Evolutionary conservation across 148 eudicot species (phyloP).

Genomic region (Linanthus parryae): DNA sequence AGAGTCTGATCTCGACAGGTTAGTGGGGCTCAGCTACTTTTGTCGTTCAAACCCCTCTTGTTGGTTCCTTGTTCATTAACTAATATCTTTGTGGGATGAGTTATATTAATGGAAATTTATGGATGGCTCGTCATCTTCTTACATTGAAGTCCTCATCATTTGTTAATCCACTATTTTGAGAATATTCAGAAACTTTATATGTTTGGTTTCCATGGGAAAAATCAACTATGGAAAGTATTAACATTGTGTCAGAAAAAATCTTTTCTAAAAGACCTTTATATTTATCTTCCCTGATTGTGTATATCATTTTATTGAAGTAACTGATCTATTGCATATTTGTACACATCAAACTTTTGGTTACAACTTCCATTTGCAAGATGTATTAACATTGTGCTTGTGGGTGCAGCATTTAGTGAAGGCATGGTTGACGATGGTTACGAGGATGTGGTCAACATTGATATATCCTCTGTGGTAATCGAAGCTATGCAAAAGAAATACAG

Average conservation of each 20-base stretch:
- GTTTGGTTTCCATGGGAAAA: not conserved
- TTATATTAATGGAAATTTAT: too few relatives aligned
- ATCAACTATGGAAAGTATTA: not conserved
- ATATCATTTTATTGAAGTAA: not conserved
- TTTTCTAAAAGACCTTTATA: not conserved
- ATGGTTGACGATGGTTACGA: slow-evolving; percentile 76
- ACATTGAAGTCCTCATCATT: too few relatives aligned
- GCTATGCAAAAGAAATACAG: slow-evolving; percentile 66
- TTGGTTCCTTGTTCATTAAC: too few relatives aligned
- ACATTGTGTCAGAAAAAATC: not conserved
- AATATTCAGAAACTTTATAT: too few relatives aligned
- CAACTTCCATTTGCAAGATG: too few relatives aligned
- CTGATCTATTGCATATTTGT: not conserved
- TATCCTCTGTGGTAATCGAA: slow-evolving; percentile 76
- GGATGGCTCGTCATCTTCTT: too few relatives aligned
- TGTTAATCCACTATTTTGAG: too few relatives aligned
- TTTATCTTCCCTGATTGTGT: not conserved
- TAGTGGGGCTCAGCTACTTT: too few relatives aligned
- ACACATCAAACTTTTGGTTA: not conserved
- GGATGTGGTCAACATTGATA: slow-evolving; percentile 70
- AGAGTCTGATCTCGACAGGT: too few relatives aligned
- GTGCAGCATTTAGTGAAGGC: slow-evolving; percentile 78
- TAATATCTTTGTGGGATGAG: too few relatives aligned
- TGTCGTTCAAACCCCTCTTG: too few relatives aligned
- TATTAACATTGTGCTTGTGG: slow-evolving; percentile 8